Conservation (phyloP, 179 eudicot genomes). For the Sideroxylon spinosum region DNA sequence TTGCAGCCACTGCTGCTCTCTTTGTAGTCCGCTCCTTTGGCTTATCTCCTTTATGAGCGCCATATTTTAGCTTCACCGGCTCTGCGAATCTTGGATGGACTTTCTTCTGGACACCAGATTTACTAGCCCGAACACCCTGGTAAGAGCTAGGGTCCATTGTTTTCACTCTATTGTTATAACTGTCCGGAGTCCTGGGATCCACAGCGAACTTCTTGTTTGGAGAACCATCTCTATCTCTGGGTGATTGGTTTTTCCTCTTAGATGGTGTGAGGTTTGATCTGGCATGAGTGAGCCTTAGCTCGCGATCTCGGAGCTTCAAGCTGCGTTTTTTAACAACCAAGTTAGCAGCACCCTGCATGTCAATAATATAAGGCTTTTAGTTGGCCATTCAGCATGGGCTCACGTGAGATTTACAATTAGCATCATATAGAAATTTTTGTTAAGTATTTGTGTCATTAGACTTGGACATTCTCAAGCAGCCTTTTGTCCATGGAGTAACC, state of each 20-base stretch:
- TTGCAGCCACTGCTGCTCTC: conserved; percentile 79
- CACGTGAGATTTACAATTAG: not conserved
- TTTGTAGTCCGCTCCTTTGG: conserved; percentile 42
- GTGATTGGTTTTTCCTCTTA: conserved; percentile 44
- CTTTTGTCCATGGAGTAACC: not conserved
- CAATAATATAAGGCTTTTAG: not conserved
- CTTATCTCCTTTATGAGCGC: conserved; percentile 25
- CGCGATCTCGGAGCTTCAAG: conserved; percentile 77
- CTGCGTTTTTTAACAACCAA: conserved; percentile 47
- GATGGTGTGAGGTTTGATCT: conserved; percentile 51
- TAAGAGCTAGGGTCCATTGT: conserved; percentile 42
- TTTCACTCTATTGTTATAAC: conserved; percentile 24
- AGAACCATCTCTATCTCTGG: conserved; percentile 26
- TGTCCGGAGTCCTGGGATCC: conserved; percentile 25
- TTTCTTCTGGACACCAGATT: conserved; percentile 64
- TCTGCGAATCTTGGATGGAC: conserved; percentile 24
- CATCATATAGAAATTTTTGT: not conserved
- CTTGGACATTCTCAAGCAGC: not conserved
- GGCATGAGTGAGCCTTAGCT: conserved; percentile 61
- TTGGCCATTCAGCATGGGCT: not conserved
- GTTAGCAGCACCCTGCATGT: conserved; percentile 71
- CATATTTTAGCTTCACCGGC: conserved; percentile 25
- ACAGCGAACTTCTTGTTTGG: conserved; percentile 38
- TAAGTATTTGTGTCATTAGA: not conserved
- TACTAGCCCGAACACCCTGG: conserved; percentile 75